These are phyloP conservation scores for Ogataea nakhonphanomensis DNA, from an alignment of 805 yeast species.

Conservation along the genomic window DNA sequence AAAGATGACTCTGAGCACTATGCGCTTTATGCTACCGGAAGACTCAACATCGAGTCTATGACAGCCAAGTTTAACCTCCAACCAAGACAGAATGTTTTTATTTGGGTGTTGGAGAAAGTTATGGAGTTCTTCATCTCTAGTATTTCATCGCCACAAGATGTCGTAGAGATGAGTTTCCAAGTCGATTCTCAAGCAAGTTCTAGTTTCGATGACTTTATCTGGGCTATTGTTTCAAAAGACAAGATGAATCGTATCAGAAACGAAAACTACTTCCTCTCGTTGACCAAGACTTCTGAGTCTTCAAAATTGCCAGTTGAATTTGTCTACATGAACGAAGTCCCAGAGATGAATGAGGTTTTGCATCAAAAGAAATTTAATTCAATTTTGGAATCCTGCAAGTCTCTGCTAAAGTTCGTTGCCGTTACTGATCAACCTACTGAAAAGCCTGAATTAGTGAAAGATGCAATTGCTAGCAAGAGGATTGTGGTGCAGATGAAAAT, in stretches of 20 bases:
- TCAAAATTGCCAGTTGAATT: slow-evolving; percentile 64
- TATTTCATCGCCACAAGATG: slow-evolving; percentile 53
- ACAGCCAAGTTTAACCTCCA: slow-evolving; percentile 59
- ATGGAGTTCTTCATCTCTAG: slow-evolving; percentile 57
- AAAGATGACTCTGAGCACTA: slow-evolving; percentile 63
- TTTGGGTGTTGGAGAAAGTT: slow-evolving; percentile 60
- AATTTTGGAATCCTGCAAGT: slow-evolving; percentile 36
- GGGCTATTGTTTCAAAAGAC: slow-evolving; percentile 81
- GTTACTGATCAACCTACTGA: slow-evolving; percentile 81
- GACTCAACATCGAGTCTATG: slow-evolving; percentile 68
- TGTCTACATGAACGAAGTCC: slow-evolving; percentile 86
- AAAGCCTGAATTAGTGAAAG: slow-evolving; percentile 61
- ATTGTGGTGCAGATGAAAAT: slow-evolving; percentile 53
- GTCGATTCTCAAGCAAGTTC: slow-evolving; percentile 42
- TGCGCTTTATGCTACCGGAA: slow-evolving; percentile 81
- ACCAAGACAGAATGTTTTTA: slow-evolving; percentile 76
- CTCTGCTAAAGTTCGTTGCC: slow-evolving; percentile 62
- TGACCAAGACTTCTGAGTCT: slow-evolving; percentile 79
- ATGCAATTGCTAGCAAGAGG: slow-evolving; percentile 50
- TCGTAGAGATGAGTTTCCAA: slow-evolving; percentile 57
- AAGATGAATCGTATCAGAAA: slow-evolving; percentile 75
- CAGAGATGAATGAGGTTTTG: slow-evolving; percentile 71
- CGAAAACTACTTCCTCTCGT: slow-evolving; percentile 74
- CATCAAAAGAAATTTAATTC: slow-evolving; percentile 49
- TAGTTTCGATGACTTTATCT: slow-evolving; percentile 65